Evolutionary conservation across 208 protist species (phyloP), one percentile per base, ranked within the genome.

Genomic region (Leishmania major): DNA sequence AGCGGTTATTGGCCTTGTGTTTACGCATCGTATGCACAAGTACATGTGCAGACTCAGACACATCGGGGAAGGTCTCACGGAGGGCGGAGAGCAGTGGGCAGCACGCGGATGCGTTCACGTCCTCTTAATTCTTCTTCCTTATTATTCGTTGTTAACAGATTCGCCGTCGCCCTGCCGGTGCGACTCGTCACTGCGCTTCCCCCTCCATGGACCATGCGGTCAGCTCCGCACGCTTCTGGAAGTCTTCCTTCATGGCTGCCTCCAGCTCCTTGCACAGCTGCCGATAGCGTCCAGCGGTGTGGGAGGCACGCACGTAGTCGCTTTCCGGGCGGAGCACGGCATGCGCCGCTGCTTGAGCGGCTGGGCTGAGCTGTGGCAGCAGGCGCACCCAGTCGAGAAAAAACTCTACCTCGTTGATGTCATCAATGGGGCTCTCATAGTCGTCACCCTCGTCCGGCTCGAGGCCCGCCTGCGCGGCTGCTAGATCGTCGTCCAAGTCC

Each of bases 361-460:
- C n/a, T 2, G 60, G 45, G 17, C 78, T 77, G 45, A 75, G 60
- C 66, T 89, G 84, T 64, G 79, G 70, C 53, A 84, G 19, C 62
- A 81, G 31, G 72, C 71, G 80, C 45, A 84, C 77, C 85, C 84
- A 92, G 28, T 74, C 37, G 22, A 86, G 37, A 67, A 96, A 95
- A 47, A 87, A 83, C 2, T 92, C 69, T 31, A 95, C 94, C 84
- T 97, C 94, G 75, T 96, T 96, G 53, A 97, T 87, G 71, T 95
- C 90, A 67, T 97, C 94, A 75, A 97, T 97, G 17, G 93, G 93
- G 80, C 94, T 96, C 66, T 92, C 87, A 82, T 97, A 97, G 79
- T 95, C 85, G 78, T 97, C 94, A 35, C 90, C 94, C 79, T 97
- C 94, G 75, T 97, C 94, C 40, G 78, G 59, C 28, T 83, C 81